Evolutionary conservation across 768 basidiomycete genomes (phyloP), one percentile per base, ranked within the genome.

Genomic region (Phylloporus arenicola): DNA sequence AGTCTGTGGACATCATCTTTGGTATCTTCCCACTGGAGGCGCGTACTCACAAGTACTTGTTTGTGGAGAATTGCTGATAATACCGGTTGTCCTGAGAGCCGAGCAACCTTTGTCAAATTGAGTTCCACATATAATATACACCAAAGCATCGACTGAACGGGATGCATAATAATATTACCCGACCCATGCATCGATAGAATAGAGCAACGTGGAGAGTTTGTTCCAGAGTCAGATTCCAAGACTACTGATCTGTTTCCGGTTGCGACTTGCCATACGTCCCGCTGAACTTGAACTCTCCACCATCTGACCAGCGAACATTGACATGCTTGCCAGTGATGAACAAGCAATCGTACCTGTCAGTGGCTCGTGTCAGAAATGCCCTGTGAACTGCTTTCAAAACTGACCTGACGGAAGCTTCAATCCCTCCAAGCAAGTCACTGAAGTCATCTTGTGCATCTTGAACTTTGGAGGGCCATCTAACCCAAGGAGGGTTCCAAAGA

Each of bases 1-100:
- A 4, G 73, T 73, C 0, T 64, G 80, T 25, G 77, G 71, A 4
- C 74, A 81, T n/a, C 59, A 61, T 2, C 51, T 46, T 9, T 81
- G 77, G 61, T 43, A 57, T 6, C 64, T 87, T 19, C 76, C 80
- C 1, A 85, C 83, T 5, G 86, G 86, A 72, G 86, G 86, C 79
- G 42, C 57, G 76, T 65, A 25, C 10, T 34, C 22, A 17, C 16
- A 8, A 5, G 31, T 12, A 8, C 24, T n/a, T 25, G 6, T 19
- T 13, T 25, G 17, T 12, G 22, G 16, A 14, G 22, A 41, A 35
- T n/a, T 10, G 14, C 60, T 53, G 45, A 59, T n/a, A 11, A 25
- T 69, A 5, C 59, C 65, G 1, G 25, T 50, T 7, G 39, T 65
- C 24, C 6, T 68, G 37, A 63, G 34, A 48, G 56, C 55, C 4